Evolutionary conservation across 208 protist genomes (phyloP), one percentile per base, ranked within the genome.

Genomic region (Leishmania gerbilli): DNA sequence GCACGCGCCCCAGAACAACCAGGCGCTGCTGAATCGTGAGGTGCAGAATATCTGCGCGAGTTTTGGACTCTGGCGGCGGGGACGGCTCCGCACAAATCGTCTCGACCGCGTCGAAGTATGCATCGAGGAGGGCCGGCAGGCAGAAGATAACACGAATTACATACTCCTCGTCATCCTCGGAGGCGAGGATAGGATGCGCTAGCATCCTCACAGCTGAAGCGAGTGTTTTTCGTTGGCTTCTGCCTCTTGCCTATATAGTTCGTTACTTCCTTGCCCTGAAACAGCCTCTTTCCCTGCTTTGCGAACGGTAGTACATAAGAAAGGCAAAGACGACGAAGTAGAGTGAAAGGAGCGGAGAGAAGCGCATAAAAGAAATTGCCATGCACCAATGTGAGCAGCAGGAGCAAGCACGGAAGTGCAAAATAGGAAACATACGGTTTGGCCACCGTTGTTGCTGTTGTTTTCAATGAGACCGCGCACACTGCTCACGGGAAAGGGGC

Each of bases 181-280:
- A 91, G n/a, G 95, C 93, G 60, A 97, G 86, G 79, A 97, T 93
- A 40, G 95, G 95, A 82, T 97, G 95, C 24, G 93, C 90, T 31
- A 96, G 79, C 89, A 95, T 96, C 65, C 78, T 62, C 69, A 40
- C 11, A 15, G 1, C 58, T 49, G 19, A 1, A 1, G 31, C 9
- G 8, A 11, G 27, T n/a, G 42, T 27, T 11, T 6, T 17, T 34
- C 11, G 21, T 21, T 53, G 6, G 0, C 24, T 31, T 45, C 27
- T 51, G 13, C 2, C n/a, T 47, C n/a, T 51, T 9, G 11, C 8
- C 21, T 13, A 34, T 1, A 17, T 72, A 72, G 42, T 51, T 24
- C 8, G 8, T 7, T 68, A 4, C 17, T 72, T 42, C 49, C 17
- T 78, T 24, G 13, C 62, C 13, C 4, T 68, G 62, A 68, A 68